Conservation (phyloP, 2,329 filamentous ascomycete species). For the Truncatella angustata region DNA sequence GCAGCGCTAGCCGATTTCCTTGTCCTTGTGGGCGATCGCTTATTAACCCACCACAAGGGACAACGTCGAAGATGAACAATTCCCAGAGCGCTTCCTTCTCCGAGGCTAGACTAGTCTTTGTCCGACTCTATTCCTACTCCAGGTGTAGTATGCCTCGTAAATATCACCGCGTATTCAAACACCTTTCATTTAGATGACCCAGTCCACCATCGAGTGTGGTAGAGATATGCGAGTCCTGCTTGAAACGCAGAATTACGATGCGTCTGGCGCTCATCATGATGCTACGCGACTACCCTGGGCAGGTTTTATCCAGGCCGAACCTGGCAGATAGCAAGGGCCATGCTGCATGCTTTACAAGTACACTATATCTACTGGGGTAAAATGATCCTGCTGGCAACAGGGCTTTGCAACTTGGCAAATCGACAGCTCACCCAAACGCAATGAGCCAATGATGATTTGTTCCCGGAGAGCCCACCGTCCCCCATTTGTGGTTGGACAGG, state of each 20-base stretch:
- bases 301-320: not conserved
- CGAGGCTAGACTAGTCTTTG: too few species aligned
- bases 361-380: not conserved
- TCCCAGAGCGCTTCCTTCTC: too few species aligned
- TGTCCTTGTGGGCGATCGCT: not conserved
- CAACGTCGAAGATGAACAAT: too few species aligned
- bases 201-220: not conserved
- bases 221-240: not conserved
- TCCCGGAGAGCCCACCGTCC: not conserved
- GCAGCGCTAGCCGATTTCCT: not conserved
- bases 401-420: too few species aligned
- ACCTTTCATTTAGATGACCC: not conserved
- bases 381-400: too few species aligned
- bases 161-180: not conserved
- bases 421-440: too few species aligned
- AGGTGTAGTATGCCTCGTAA: not conserved
- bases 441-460: not conserved
- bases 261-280: too few species aligned
- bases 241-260: not conserved
- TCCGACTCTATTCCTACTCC: too few species aligned
- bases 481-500: not conserved
- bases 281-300: not conserved
- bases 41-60: not conserved
- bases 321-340: not conserved
- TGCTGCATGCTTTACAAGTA: not conserved